These are phyloP conservation scores for Geotrichum histeridarum DNA, from an alignment of 1,139 yeast species.

Conservation along the genomic window DNA sequence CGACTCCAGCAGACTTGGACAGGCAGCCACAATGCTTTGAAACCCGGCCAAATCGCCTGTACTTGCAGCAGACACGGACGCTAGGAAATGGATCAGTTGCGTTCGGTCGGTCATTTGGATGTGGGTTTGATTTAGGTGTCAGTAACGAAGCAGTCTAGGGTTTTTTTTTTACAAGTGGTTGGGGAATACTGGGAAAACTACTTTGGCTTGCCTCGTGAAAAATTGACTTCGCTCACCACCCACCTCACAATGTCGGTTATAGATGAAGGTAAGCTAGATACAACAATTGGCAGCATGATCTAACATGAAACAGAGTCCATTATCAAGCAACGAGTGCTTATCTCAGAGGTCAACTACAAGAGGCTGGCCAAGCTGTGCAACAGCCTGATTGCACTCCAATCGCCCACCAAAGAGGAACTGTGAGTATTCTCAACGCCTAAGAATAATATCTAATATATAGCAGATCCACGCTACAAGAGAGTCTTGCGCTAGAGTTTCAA, in stretches of 20 bases:
- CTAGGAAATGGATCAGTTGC: background rate
- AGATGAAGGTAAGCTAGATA: conserved; percentile 6
- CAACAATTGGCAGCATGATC: background rate
- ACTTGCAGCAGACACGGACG: conserved; percentile 11
- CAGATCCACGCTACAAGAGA: conserved; percentile 5
- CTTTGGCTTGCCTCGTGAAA: too few species aligned
- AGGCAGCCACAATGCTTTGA: background rate
- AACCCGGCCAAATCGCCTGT: conserved; percentile 4
- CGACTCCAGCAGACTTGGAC: conserved; percentile 3
- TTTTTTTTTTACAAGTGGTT: too few species aligned
- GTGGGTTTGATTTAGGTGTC: background rate
- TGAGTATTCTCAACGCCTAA: background rate
- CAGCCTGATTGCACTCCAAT: conserved; percentile 12
- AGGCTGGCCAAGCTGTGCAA: conserved; percentile 24
- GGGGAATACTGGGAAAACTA: too few species aligned
- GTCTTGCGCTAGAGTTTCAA: conserved; percentile 23
- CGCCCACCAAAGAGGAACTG: conserved; percentile 13
- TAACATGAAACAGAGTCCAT: conserved; percentile 18
- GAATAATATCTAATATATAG: background rate
- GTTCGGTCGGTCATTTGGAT: conserved; percentile 1
- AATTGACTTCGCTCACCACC: background rate
- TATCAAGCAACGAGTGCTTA: conserved; percentile 29
- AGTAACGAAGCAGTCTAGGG: background rate
- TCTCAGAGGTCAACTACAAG: conserved; percentile 27
- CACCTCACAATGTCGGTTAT: background rate